Evolutionary conservation across 306 rosid genomes (phyloP).

Genomic region (Prosopis cineraria): DNA sequence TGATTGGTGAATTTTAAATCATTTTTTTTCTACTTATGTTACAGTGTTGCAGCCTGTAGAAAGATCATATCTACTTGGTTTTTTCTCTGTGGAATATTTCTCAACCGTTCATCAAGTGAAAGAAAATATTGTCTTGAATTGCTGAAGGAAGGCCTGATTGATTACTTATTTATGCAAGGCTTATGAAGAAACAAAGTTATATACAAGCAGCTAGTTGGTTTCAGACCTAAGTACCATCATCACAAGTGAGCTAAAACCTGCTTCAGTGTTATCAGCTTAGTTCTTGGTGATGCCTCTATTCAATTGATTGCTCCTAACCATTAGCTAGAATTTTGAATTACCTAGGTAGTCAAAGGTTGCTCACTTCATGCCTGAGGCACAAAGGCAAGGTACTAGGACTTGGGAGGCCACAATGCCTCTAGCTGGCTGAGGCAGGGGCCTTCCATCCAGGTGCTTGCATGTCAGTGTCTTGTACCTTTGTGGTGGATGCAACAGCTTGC

Average conservation of each 20-base stretch:
- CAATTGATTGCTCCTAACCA: conserved; percentile 1
- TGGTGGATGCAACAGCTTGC: background rate
- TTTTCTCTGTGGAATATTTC: conserved; percentile 12
- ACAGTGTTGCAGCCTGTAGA: background rate
- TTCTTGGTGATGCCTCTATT: background rate
- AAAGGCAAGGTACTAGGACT: background rate
- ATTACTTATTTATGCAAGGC: background rate
- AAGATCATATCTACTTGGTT: conserved; percentile 15
- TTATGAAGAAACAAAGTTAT: background rate
- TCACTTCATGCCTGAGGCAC: background rate
- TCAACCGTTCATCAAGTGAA: background rate
- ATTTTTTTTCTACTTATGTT: conserved; percentile 24
- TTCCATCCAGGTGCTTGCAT: background rate
- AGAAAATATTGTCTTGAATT: conserved; percentile 1
- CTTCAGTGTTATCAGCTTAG: background rate
- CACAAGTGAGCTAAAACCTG: background rate
- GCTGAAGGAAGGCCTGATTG: background rate
- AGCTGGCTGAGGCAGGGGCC: background rate
- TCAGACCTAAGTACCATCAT: background rate
- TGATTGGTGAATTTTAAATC: no score
- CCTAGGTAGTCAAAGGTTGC: background rate
- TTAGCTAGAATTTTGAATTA: conserved; percentile 2
- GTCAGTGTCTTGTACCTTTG: background rate
- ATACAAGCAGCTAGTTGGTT: background rate
- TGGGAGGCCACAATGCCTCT: background rate